A percentile compares a stretch with the other conserved stretches of the same genome.
Conservation (phyloP, 2,329 filamentous ascomycete genomes). For the Dactylellina haptotyla region DNA sequence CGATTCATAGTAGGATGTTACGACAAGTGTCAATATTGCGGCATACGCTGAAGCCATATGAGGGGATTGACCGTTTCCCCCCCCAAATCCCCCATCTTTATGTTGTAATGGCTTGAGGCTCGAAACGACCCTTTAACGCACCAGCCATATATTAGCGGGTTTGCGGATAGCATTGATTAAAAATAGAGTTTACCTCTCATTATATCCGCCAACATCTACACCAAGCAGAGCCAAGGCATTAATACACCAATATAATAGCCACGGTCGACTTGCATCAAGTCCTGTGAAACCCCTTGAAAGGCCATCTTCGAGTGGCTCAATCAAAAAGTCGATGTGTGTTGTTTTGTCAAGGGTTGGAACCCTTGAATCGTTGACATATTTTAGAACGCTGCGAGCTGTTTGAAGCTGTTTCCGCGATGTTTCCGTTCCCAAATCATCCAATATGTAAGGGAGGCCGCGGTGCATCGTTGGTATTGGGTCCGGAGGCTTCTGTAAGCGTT, state of each 20-base stretch:
- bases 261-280: slow-evolving; percentile 87
- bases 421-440: slow-evolving; percentile 48
- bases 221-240: slow-evolving; percentile 79
- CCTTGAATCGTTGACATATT: slow-evolving; percentile 13
- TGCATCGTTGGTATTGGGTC: slow-evolving; percentile 40
- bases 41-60: slow-evolving; percentile 93
- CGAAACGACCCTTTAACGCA: slow-evolving; percentile 68
- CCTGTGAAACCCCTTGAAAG: slow-evolving; percentile 72
- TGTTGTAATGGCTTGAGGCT: slow-evolving; percentile 88
- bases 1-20: slow-evolving; percentile 60
- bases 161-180: neutral
- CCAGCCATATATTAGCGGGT: slow-evolving; percentile 33
- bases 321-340: slow-evolving; percentile 62
- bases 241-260: slow-evolving; percentile 94
- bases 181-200: slow-evolving; percentile 67
- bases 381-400: slow-evolving; percentile 35
- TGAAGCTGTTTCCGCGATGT: slow-evolving; percentile 42
- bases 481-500: too few species aligned
- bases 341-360: slow-evolving; percentile 34
- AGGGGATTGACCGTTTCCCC: slow-evolving; percentile 88
- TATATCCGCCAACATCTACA: slow-evolving; percentile 74
- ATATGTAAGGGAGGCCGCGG: slow-evolving; percentile 29
- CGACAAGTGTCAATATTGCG: slow-evolving; percentile 77
- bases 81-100: slow-evolving; percentile 83
- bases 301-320: slow-evolving; percentile 67